phyloP scores from a whole-genome alignment of 2,329 filamentous ascomycete genomes.

The Diaporthe vexans region DNA sequence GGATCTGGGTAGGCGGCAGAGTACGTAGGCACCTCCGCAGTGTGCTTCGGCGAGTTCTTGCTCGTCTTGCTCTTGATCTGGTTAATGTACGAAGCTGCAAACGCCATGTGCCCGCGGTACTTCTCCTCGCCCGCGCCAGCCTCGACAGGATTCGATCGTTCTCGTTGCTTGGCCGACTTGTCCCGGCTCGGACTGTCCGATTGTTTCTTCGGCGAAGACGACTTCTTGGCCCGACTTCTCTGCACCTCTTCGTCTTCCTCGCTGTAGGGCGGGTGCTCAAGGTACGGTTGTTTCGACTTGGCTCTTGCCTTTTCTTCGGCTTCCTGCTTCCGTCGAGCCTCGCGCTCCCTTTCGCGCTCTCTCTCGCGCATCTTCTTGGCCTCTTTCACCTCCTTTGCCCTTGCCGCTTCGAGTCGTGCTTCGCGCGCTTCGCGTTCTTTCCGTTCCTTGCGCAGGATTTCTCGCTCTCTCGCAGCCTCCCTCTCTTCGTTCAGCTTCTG shows the following conservation, averaged over 20 bases:
- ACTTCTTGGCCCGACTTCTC: constrained; percentile 47
- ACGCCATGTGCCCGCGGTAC: constrained; percentile 34
- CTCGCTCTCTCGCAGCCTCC: constrained; percentile 51
- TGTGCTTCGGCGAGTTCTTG: constrained; percentile 38
- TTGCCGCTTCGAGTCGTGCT: constrained; percentile 27
- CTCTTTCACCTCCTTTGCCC: background rate
- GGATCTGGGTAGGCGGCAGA: constrained; percentile 43
- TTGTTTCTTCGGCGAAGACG: constrained; percentile 47
- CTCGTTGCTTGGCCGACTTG: constrained; percentile 41
- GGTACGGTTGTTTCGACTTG: constrained; percentile 46
- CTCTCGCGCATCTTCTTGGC: constrained; percentile 39
- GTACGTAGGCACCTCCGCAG: constrained; percentile 26
- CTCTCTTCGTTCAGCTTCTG: constrained; percentile 55
- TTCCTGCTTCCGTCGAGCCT: constrained; percentile 47
- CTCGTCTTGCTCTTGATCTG: constrained; percentile 39
- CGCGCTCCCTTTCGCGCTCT: constrained; percentile 43
- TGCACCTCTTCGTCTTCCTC: constrained; percentile 47
- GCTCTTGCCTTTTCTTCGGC: constrained; percentile 49
- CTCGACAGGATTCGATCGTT: constrained; percentile 34
- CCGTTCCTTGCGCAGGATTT: constrained; percentile 50
- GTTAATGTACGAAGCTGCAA: constrained; percentile 45
- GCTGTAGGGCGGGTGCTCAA: constrained; percentile 43
- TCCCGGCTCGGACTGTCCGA: constrained; percentile 45
- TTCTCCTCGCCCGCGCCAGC: constrained; percentile 39
- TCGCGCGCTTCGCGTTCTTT: constrained; percentile 41